Percentiles rank a stretch among this genome's conserved stretches.
Conservation (phyloP, 1,284 basidiomycete genomes). For the Pseudozyma sp. region DNA sequence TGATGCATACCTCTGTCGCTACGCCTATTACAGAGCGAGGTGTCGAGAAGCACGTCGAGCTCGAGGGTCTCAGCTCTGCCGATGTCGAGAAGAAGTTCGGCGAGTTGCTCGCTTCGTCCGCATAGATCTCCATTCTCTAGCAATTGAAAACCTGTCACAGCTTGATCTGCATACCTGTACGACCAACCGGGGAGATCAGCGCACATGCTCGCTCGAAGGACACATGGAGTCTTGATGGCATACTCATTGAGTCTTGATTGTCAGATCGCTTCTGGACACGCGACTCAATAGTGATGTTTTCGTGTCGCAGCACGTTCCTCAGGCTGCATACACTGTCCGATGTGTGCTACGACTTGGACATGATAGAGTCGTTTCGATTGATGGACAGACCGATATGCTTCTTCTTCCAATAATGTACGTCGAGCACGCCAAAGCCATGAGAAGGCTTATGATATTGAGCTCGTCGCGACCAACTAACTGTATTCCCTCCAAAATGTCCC, state of each 20-base stretch:
- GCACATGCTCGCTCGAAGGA: too few species aligned
- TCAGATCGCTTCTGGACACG: too few species aligned
- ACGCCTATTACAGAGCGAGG: slow-evolving; percentile 55
- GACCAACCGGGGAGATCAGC: too few species aligned
- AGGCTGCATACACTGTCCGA: too few species aligned
- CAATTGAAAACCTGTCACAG: slow-evolving; percentile 1
- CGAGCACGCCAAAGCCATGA: neutral
- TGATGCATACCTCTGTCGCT: slow-evolving; percentile 17
- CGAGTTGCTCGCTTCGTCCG: slow-evolving; percentile 55
- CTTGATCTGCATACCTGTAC: too few species aligned
- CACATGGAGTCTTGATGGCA: too few species aligned
- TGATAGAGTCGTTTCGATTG: neutral
- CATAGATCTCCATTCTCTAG: slow-evolving; percentile 9
- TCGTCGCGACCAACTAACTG: neutral
- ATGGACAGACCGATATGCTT: neutral
- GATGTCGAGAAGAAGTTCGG: slow-evolving; percentile 65
- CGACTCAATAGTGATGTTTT: too few species aligned
- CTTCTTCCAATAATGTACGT: too few species aligned
- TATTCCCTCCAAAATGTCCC: neutral
- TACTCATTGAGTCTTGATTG: too few species aligned
- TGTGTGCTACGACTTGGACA: too few species aligned
- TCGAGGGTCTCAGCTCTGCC: slow-evolving; percentile 61
- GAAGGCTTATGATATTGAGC: neutral
- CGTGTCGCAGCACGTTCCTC: too few species aligned
- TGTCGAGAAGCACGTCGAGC: slow-evolving; percentile 63